Evolutionary conservation across 352 stramenopile species (phyloP).

Genomic region (Pythium rhizo-oryzae): DNA sequence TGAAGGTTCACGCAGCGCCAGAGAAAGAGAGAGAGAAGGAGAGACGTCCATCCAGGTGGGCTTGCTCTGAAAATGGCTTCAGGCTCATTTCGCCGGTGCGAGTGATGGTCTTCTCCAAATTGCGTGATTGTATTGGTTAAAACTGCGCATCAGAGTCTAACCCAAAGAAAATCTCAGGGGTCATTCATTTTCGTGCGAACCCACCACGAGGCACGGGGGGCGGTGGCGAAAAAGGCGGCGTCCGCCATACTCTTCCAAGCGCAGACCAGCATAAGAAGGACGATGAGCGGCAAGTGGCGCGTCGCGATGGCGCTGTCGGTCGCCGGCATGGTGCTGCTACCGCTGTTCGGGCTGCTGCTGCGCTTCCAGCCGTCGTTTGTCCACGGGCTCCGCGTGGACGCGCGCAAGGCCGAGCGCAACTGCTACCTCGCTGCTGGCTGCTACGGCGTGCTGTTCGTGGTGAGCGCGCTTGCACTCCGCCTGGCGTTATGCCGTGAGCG

Average conservation of each 20-base stretch:
- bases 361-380: conserved; percentile 62
- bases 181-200: conserved; percentile 4
- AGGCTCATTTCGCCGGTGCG: background rate
- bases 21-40: too few species aligned
- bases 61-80: background rate
- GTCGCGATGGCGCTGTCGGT: conserved; percentile 48
- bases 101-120: conserved; percentile 29
- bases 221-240: background rate
- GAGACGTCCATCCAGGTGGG: too few species aligned
- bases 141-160: background rate
- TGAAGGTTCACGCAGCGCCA: too few species aligned
- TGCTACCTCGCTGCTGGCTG: conserved; percentile 58
- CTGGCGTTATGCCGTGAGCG: conserved; percentile 21
- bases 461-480: conserved; percentile 30
- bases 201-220: background rate
- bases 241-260: background rate
- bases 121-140: conserved; percentile 16
- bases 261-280: background rate
- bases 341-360: conserved; percentile 59
- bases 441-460: conserved; percentile 54
- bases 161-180: conserved; percentile 15
- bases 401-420: conserved; percentile 50
- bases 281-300: conserved; percentile 37
- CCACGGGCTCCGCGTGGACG: conserved; percentile 49
- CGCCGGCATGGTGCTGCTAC: conserved; percentile 51